These are phyloP conservation scores for Alloascoidea hylecoeti DNA, from an alignment of 805 yeast genomes.

Conservation along the genomic window DNA sequence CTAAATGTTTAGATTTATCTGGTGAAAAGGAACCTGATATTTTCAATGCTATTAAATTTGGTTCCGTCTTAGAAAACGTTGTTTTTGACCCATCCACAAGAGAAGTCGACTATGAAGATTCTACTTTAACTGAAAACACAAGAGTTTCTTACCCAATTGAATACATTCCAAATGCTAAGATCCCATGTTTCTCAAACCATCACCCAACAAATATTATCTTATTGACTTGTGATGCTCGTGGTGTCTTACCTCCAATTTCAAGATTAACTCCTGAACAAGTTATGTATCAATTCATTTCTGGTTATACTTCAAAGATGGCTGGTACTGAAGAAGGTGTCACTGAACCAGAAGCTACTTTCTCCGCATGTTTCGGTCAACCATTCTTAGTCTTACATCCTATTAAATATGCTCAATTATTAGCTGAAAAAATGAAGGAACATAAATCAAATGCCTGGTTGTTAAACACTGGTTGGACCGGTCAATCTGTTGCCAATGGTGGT, in stretches of 20 bases:
- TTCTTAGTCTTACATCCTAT: slow-evolving; percentile 96
- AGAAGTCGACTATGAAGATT: slow-evolving; percentile 73
- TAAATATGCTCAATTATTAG: slow-evolving; percentile 92
- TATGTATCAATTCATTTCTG: slow-evolving; percentile 97
- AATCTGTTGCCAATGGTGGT: slow-evolving; percentile 86
- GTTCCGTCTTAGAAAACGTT: slow-evolving; percentile 89
- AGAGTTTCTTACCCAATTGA: slow-evolving; percentile 98
- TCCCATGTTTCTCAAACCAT: slow-evolving; percentile 80
- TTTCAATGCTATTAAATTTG: slow-evolving; percentile 87
- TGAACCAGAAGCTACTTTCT: slow-evolving; percentile 95
- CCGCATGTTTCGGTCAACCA: slow-evolving; percentile 98
- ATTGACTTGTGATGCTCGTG: slow-evolving; percentile 95
- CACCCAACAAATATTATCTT: slow-evolving; percentile 90
- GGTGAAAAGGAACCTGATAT: slow-evolving; percentile 96
- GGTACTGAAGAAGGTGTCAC: slow-evolving; percentile 99
- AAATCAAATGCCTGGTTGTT: slow-evolving; percentile 90
- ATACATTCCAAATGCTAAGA: slow-evolving; percentile 88
- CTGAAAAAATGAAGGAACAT: slow-evolving; percentile 82
- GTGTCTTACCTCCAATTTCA: slow-evolving; percentile 95
- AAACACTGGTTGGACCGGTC: slow-evolving; percentile 98
- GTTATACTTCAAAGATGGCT: slow-evolving; percentile 98
- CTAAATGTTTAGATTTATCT: slow-evolving; percentile 84
- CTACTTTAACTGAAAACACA: slow-evolving; percentile 87
- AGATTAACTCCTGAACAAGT: slow-evolving; percentile 89
- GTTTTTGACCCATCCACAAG: slow-evolving; percentile 69